Base-by-base conservation (phyloP, 768 basidiomycete species). In the Cubamyces lactineus region DNA sequence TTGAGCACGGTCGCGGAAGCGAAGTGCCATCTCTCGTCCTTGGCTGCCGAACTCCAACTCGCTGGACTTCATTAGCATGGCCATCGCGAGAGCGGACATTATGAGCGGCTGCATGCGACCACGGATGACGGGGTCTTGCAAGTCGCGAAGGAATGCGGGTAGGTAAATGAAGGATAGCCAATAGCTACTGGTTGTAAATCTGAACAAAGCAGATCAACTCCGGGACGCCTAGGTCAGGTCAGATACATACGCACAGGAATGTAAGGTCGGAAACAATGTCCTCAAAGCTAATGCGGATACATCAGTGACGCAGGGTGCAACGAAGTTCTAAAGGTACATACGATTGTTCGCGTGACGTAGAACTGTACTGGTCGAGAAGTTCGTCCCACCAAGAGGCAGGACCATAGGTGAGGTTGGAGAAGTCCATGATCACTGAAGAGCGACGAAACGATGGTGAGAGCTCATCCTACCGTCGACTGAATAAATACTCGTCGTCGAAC, bases 51-150 rank as follows among this genome's bases (percentile, higher is more conserved):
- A 74, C 67, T 87, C 89, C 43, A 84, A 69, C 66, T 87, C 84
- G 69, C 89, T 91, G 1, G 90, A 91, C 64, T 83, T 82, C 81
- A 91, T 86, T 13, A 93, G 78, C 38, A 79, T 85, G 0, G 88
- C 83, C 76, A 92, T 79, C 0, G 91, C 91, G 34, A 92, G 77
- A 7, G 80, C 81, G 1, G 90, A 81, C 30, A 86, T 79, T 48
- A 92, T 80, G 59, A 93, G 83, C 6, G 91, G 90, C 64, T 91
- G 90, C 62, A 91, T 84, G 15, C 73, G 74, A 21, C 78, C 70
- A 15, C 87, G 83, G 28, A 81, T 76, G n/a, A 79, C 79, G 1
- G 83, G 78, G 65, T 82, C 76, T 65, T 74, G 78, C 49, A 92
- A 72, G 57, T 77, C 80, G 53, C 78, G 77, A 62, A 84, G 71